These are phyloP conservation scores for Musa balbisiana DNA, from an alignment of 202 grass and related monocot species.

Conservation along the genomic window DNA sequence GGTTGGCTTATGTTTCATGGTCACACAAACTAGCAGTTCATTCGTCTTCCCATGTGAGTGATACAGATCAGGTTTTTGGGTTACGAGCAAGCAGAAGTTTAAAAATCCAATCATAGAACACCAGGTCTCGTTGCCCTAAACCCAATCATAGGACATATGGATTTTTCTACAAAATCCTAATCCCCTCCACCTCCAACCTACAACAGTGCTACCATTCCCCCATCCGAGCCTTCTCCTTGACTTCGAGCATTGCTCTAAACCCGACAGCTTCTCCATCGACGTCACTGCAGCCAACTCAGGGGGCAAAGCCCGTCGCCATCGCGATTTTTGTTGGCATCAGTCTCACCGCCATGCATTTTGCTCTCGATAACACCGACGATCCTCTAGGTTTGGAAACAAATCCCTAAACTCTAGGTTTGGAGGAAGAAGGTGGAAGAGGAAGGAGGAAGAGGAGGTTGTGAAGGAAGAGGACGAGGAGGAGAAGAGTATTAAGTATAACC, in stretches of 20 bases:
- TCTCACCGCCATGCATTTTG: constrained; percentile 24
- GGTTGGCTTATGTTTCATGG: background rate
- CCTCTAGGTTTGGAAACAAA: too few species aligned
- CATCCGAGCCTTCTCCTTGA: constrained; percentile 6
- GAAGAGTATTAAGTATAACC: too few species aligned
- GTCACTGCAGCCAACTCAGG: background rate
- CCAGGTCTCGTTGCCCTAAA: too few species aligned
- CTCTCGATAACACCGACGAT: too few species aligned
- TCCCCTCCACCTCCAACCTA: constrained; percentile 4
- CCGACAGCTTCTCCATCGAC: background rate
- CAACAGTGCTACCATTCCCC: constrained; percentile 18
- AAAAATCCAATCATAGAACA: background rate
- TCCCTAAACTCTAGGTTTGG: too few species aligned
- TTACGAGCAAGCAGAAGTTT: background rate
- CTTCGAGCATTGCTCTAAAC: background rate
- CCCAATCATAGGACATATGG: too few species aligned
- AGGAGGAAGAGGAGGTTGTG: too few species aligned
- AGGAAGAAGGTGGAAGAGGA: too few species aligned
- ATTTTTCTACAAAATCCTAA: background rate
- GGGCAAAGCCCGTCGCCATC: constrained; percentile 53
- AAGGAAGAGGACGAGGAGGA: too few species aligned
- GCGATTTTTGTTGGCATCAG: constrained; percentile 55
- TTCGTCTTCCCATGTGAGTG: too few species aligned
- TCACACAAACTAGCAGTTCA: background rate
- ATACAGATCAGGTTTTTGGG: too few species aligned